Conservation (phyloP, 2,329 filamentous ascomycete species). For the Talaromyces atroroseus region DNA sequence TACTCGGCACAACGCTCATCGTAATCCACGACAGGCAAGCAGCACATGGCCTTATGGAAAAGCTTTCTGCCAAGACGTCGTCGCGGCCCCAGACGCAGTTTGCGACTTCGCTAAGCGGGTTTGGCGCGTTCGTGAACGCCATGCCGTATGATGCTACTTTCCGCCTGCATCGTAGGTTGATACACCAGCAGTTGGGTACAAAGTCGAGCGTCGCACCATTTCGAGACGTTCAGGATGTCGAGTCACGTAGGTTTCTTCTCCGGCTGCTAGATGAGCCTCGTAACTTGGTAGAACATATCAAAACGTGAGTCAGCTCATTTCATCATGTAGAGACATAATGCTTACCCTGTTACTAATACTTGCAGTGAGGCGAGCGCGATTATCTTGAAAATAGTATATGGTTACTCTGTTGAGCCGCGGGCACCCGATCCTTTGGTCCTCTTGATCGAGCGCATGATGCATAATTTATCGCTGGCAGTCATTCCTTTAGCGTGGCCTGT, state of each 20-base stretch:
- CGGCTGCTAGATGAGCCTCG: constrained; percentile 36
- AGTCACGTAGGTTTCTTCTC: constrained; percentile 41
- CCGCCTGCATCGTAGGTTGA: constrained; percentile 41
- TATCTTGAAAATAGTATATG: constrained; percentile 40
- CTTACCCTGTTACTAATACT: too few species aligned
- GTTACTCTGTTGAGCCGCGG: constrained; percentile 23
- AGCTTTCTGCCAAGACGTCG: constrained; percentile 24
- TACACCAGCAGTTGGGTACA: constrained; percentile 42
- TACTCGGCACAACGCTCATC: constrained; percentile 32
- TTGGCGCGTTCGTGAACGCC: constrained; percentile 28
- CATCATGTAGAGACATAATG: too few species aligned
- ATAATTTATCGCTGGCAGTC: not conserved
- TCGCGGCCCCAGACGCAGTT: constrained; percentile 26
- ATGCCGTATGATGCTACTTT: constrained; percentile 19
- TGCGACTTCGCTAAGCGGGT: constrained; percentile 9
- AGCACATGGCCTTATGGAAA: constrained; percentile 31
- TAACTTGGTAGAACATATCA: constrained; percentile 37
- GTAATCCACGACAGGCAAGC: constrained; percentile 29
- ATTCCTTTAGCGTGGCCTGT: constrained; percentile 15
- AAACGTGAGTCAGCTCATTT: constrained; percentile 32
- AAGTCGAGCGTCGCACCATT: constrained; percentile 36
- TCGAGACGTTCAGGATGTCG: constrained; percentile 38
- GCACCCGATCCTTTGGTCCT: constrained; percentile 17
- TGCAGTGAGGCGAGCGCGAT: constrained; percentile 31
- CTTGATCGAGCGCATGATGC: not conserved